Base-by-base conservation (phyloP, 129 eudicot genomes). In the Sambucus nigra region DNA sequence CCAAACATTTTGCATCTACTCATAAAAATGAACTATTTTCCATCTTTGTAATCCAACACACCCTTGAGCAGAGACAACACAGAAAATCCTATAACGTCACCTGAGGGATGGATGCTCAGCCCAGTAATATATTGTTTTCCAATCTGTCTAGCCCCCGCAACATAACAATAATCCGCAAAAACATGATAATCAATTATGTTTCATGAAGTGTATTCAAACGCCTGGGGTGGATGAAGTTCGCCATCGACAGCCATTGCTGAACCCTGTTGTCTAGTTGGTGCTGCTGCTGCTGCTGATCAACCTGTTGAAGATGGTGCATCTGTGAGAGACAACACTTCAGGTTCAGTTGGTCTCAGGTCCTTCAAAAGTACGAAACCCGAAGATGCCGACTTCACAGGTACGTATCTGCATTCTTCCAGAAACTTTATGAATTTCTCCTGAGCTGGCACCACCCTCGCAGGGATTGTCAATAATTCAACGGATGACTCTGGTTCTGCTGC, bases 211-310 rank as follows among this genome's bases (percentile, higher is more conserved):
- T 79, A 86, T 54, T 85, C 95, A 63, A 91, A 91, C 3, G 99
- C 87, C 69, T 79, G 95, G 0, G 99, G 99, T 25, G 99, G 99
- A 55, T 76, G 84, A 45, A 95, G 95, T 53, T 91, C 99, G 24
- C 86, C 99, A 22, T 91, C 95, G 17, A 82, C 89, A 0, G 94
- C 83, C 94, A 82, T 79, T 49, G 98, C 81, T 17, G 78, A 26
- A 44, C 71, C 84, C 35, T 68, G 76, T 53, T 73, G 88, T 25
- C 78, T 73, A 8, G 42, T 7, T 35, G 42, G 16, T 18, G 83
- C 47, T n/a, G 83, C 51, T 23, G 97, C 53, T 21, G 77, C 75
- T 57, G 17, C 69, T 55, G 14, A n/a, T n/a, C 86, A 71, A 10
- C 85, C 26, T 0, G 77, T 72, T 31, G 95, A 81, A 1, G 94